These are phyloP conservation scores for Tetrahymena malaccensis DNA, from an alignment of 73 alveolate genomes.

Conservation along the genomic window DNA sequence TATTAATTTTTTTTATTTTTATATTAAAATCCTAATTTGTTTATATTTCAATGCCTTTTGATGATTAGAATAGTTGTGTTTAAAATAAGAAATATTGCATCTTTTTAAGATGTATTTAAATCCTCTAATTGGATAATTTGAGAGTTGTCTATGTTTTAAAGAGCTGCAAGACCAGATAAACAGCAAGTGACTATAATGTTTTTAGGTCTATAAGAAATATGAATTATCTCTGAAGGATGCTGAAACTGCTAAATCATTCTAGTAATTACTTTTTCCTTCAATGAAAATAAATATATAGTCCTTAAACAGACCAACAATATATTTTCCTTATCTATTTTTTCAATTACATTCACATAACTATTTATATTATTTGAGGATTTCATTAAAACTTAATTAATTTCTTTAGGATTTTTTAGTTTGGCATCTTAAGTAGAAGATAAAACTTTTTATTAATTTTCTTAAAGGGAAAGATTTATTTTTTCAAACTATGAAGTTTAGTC, in stretches of 20 bases:
- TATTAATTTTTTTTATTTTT: background rate
- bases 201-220: background rate
- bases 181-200: background rate
- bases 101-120: background rate
- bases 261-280: background rate
- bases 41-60: background rate
- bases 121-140: background rate
- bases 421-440: background rate
- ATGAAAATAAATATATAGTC: background rate
- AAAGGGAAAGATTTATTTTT: background rate
- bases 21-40: background rate
- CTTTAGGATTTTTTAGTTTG: background rate
- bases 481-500: background rate
- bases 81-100: background rate
- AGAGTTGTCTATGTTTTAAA: background rate
- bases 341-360: background rate
- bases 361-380: background rate
- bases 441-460: background rate
- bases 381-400: background rate
- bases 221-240: background rate
- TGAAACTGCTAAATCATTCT: background rate
- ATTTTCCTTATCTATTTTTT: background rate
- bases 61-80: background rate
- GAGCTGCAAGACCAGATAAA: background rate
- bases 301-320: background rate